Base-by-base conservation (phyloP, 805 yeast species). In the Kuraishia floccosa region DNA sequence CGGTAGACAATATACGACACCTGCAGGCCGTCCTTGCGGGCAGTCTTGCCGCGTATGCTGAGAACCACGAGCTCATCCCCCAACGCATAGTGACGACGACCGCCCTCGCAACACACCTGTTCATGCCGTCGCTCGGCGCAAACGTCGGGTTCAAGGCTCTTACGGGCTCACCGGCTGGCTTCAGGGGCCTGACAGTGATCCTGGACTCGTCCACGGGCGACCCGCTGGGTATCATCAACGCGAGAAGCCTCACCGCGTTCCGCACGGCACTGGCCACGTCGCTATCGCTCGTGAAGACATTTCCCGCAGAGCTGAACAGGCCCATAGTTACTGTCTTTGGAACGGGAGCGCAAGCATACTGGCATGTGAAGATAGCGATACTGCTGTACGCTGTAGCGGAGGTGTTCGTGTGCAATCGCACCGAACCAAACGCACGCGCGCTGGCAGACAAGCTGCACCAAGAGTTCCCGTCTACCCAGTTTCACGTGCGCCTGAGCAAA, bases 101-200 rank as follows among this genome's bases (percentile, higher is more conserved):
- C 39, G 46, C 61, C 27, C 50, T 56, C 37, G 47, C 68, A 3
- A 57, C 66, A 2, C 81, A 76, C 46, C 42, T 76, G 19, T 73
- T 72, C 48, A 76, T 76, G 84, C 79, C 81, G 3, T 68, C 78
- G n/a, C 58, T 68, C 4, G 72, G 72, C 11, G 60, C 65, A 4
- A 42, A 50, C 18, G 74, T 68, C 10, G 84, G 84, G 7, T 55
- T 76, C 41, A 76, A 76, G 50, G 67, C 76, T 0, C 48, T 76
- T 14, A 68, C 72, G 13, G 77, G 75, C 0, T 73, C 80, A 0
- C 55, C 57, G 2, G 49, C 63, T 20, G 84, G 84, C 0, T 73
- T 76, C 41, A 68, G 63, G 18, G 85, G 84, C 1, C 55, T 68
- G 5, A 65, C 76, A 2, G 46, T 66, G 17, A 56, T 76, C 8